Evolutionary conservation across 768 basidiomycete species (phyloP), one percentile per base, ranked within the genome.

Genomic region (Phanerodontia chrysosporium): DNA sequence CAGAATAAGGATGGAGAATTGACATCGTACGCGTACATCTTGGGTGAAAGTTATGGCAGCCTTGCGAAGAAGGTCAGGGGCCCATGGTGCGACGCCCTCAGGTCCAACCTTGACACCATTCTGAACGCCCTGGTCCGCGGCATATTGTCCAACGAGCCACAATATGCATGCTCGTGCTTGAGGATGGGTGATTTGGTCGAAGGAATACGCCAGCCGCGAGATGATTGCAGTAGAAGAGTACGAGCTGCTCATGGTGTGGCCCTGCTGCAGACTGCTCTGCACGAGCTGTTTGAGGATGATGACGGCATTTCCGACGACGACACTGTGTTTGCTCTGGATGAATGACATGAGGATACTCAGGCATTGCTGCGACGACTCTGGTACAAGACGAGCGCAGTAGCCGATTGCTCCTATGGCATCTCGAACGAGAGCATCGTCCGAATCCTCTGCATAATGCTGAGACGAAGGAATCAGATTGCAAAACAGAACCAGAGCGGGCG

Each of bases 111-210:
- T 72, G 62, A 42, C 64, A 59, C 10, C 49, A 49, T 36, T 30
- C 55, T 59, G 59, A 32, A 57, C 46, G 70, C 67, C 6, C 3
- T 58, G 49, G 13, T 86, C 81, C 14, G 79, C 78, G 18, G 89
- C 83, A 68, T 92, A 92, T 70, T 97, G 93, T 0, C 96, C 95
- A 0, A 94, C 93, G 0, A 98, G 82, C 94, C 96, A 97, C 25
- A 93, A 74, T 1, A 98, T 85, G 64, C 90, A 94, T 0, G 95
- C 93, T 29, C 92, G 77, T 1, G 95, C 94, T 65, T 85, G 82
- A 1, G 86, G 77, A 65, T 95, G 91, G 7, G 76, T 81, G 52
- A 98, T 90, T 53, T 85, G 86, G 49, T 93, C 90, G 48, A 96
- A 81, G 30, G 83, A 81, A 51, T 82, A 79, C 0, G 93, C 92